Evolutionary conservation across 805 yeast genomes (phyloP).

Genomic region (Metschnikowia lochheadii): DNA sequence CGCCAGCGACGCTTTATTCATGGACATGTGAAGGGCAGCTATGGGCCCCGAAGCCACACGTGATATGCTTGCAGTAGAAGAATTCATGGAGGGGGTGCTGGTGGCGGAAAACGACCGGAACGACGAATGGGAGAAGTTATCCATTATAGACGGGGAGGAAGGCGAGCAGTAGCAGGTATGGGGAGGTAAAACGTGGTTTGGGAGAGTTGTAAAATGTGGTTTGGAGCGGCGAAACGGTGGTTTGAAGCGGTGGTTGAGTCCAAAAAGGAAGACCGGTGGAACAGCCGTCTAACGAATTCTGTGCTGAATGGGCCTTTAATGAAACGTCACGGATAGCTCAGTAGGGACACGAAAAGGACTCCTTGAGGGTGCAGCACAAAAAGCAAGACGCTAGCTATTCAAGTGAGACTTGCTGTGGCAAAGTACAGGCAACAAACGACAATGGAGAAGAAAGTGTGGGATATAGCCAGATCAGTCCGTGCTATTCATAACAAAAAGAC

Average conservation of each 20-base stretch:
- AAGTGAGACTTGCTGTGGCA: too few relatives aligned
- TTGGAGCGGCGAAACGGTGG: too few relatives aligned
- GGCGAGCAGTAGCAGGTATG: too few relatives aligned
- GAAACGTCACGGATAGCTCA: not conserved
- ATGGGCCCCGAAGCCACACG: constrained; percentile 46
- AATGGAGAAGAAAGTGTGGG: not conserved
- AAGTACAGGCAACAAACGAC: not conserved
- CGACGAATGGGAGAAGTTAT: constrained; percentile 24
- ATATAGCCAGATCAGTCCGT: constrained; percentile 1
- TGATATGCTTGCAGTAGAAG: constrained; percentile 32
- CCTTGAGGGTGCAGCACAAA: not conserved
- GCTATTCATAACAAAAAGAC: constrained; percentile 4
- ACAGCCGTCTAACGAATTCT: not conserved
- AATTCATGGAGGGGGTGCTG: constrained; percentile 26
- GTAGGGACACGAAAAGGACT: not conserved
- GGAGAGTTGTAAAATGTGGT: too few relatives aligned
- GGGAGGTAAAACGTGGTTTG: too few relatives aligned
- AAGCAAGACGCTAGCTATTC: not conserved
- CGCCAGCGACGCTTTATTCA: constrained; percentile 61
- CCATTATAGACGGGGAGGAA: constrained; percentile 8
- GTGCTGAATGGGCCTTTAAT: not conserved
- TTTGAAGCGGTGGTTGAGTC: not conserved
- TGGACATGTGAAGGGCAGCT: constrained; percentile 40
- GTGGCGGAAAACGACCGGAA: constrained; percentile 38
- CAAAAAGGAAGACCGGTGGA: not conserved